phyloP scores from a whole-genome alignment of 2,329 filamentous ascomycete genomes.

The Kalmusia sp. region DNA sequence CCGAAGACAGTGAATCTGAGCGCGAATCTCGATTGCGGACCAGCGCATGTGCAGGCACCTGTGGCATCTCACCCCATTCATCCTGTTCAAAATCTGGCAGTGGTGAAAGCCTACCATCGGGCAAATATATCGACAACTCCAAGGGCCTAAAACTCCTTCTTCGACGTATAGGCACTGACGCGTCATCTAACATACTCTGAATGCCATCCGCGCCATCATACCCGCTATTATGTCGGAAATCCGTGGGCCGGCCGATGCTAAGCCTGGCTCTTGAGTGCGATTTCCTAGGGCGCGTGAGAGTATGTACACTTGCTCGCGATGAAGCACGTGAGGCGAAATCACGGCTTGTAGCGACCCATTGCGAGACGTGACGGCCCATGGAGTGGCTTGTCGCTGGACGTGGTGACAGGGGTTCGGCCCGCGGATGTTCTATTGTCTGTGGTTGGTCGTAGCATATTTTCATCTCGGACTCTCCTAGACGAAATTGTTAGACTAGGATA shows the following conservation, averaged over 20 bases:
- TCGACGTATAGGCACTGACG: constrained; percentile 37
- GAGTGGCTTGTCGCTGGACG: constrained; percentile 46
- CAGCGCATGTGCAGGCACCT: constrained; percentile 41
- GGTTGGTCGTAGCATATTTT: constrained; percentile 45
- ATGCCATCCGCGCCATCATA: constrained; percentile 36
- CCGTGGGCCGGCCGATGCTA: constrained; percentile 44
- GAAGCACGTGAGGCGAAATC: constrained; percentile 46
- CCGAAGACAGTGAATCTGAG: constrained; percentile 35
- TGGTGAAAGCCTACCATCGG: constrained; percentile 44
- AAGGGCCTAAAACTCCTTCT: constrained; percentile 47
- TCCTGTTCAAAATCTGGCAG: constrained; percentile 46
- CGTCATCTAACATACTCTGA: constrained; percentile 42
- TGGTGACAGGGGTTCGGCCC: constrained; percentile 34
- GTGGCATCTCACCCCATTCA: constrained; percentile 37
- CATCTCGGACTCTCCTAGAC: constrained; percentile 31
- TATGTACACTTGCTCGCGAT: constrained; percentile 41
- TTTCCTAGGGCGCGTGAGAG: constrained; percentile 31
- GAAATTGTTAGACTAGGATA: constrained; percentile 22
- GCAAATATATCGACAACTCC: constrained; percentile 49
- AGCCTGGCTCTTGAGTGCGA: constrained; percentile 20
- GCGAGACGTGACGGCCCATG: constrained; percentile 42
- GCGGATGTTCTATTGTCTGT: constrained; percentile 31
- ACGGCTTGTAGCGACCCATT: constrained; percentile 44
- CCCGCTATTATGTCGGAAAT: constrained; percentile 45
- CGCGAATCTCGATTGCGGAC: constrained; percentile 39